Evolutionary conservation across 1,284 basidiomycete species (phyloP).

Genomic region (Pseudozyma hubeiensis): DNA sequence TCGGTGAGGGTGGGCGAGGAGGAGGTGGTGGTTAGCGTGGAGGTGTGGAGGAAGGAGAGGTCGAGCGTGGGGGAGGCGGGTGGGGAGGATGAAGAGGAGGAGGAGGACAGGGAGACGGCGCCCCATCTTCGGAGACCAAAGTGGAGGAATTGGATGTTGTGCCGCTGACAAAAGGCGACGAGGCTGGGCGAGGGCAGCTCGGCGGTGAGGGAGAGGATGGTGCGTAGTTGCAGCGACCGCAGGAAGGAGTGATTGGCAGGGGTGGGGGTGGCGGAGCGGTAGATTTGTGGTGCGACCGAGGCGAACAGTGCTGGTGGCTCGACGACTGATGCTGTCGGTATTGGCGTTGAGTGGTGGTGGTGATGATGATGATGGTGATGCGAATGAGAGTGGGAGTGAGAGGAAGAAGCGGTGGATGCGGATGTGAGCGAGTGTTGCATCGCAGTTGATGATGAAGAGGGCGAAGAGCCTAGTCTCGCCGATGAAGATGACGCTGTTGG

Average conservation of each 20-base stretch:
- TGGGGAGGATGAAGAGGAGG: neutral
- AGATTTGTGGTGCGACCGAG: slow-evolving; percentile 60
- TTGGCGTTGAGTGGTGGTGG: slow-evolving; percentile 8
- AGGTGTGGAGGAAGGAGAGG: slow-evolving; percentile 24
- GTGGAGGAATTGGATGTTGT: slow-evolving; percentile 54
- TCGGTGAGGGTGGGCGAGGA: slow-evolving; percentile 43
- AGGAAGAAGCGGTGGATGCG: slow-evolving; percentile 7
- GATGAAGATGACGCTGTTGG: neutral
- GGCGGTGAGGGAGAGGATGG: slow-evolving; percentile 59
- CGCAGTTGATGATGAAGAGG: neutral
- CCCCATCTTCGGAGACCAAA: slow-evolving; percentile 47
- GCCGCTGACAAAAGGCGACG: slow-evolving; percentile 37
- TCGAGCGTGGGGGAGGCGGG: neutral
- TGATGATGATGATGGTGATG: slow-evolving; percentile 18
- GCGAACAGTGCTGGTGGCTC: slow-evolving; percentile 58
- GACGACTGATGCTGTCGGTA: slow-evolving; percentile 44
- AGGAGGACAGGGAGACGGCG: neutral
- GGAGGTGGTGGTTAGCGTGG: slow-evolving; percentile 13
- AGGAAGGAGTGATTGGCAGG: slow-evolving; percentile 50
- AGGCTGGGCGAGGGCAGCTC: slow-evolving; percentile 57
- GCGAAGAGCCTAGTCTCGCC: slow-evolving; percentile 9
- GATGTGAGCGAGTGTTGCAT: neutral
- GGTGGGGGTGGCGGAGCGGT: slow-evolving; percentile 50
- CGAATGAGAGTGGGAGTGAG: neutral
- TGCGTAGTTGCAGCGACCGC: slow-evolving; percentile 49